Evolutionary conservation across 495 filamentous ascomycete genomes (phyloP).

Genomic region (Articulospora tetracladia): DNA sequence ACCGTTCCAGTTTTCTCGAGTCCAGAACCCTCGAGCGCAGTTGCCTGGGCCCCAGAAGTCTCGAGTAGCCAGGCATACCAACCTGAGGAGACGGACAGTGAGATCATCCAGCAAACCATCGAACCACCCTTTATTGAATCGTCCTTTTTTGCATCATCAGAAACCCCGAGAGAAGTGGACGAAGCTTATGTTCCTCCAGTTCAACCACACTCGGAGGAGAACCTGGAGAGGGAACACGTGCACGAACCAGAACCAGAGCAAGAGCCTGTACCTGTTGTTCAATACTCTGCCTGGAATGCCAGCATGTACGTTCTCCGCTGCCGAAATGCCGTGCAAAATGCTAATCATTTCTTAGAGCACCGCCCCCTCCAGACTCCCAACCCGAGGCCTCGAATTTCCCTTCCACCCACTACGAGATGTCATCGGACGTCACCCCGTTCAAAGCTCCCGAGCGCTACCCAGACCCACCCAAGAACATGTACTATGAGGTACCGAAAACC

Average conservation of each 20-base stretch:
- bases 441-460: constrained; percentile 71
- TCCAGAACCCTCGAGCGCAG: neutral
- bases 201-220: constrained; percentile 9
- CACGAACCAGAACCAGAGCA: constrained; percentile 3
- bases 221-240: constrained; percentile 6
- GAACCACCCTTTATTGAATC: constrained; percentile 21
- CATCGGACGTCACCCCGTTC: constrained; percentile 63
- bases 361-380: constrained; percentile 67
- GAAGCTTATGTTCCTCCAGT: constrained; percentile 22
- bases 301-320: constrained; percentile 43
- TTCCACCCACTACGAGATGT: constrained; percentile 71
- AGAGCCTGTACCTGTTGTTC: constrained; percentile 33
- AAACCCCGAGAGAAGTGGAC: constrained; percentile 11
- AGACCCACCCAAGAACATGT: constrained; percentile 80
- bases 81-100: constrained; percentile 16
- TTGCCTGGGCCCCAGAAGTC: neutral
- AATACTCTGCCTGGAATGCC: constrained; percentile 60
- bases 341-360: constrained; percentile 48
- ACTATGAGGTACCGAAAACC: constrained; percentile 68
- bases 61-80: constrained; percentile 3
- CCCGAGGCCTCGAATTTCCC: constrained; percentile 80
- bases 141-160: constrained; percentile 18
- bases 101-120: constrained; percentile 20
- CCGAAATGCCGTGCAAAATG: neutral
- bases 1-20: constrained; percentile 1